phyloP scores from a whole-genome alignment of 768 basidiomycete species.

The Rhodotorula toruloides region DNA sequence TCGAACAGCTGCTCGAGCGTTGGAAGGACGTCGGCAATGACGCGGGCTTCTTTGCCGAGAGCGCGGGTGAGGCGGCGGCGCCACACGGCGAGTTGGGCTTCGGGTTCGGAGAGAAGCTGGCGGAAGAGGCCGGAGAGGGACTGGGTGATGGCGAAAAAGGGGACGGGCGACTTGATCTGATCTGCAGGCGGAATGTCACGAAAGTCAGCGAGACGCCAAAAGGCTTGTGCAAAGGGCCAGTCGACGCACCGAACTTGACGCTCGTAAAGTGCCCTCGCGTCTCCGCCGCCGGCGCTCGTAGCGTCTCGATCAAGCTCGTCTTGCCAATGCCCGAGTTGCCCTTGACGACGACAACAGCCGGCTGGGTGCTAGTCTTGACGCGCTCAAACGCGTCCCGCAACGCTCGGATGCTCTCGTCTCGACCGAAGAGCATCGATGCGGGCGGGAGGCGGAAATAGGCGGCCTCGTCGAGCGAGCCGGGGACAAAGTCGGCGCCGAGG shows the following conservation, averaged over 20 bases:
- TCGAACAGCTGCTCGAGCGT: conserved; percentile 34
- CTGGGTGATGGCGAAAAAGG: conserved; percentile 37
- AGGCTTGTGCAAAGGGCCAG: not conserved
- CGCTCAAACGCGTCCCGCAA: conserved; percentile 18
- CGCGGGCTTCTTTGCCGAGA: conserved; percentile 25
- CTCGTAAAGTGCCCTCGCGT: conserved; percentile 16
- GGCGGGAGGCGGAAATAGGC: conserved; percentile 36
- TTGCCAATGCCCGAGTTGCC: conserved; percentile 32
- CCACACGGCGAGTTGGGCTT: conserved; percentile 22
- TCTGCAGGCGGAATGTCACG: not conserved
- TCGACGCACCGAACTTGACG: conserved; percentile 34
- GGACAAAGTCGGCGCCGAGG: conserved; percentile 19
- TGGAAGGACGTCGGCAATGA: conserved; percentile 35
- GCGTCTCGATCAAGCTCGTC: conserved; percentile 30
- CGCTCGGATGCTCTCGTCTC: conserved; percentile 11
- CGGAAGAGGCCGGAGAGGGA: conserved; percentile 35
- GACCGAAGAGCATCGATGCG: conserved; percentile 22
- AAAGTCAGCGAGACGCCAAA: too few relatives aligned
- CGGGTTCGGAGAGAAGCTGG: conserved; percentile 35
- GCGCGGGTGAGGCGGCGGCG: conserved; percentile 26
- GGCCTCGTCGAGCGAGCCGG: conserved; percentile 29
- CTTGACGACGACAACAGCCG: conserved; percentile 24
- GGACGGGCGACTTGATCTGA: conserved; percentile 38
- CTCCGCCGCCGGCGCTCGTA: conserved; percentile 15
- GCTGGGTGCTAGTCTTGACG: conserved; percentile 12